Evolutionary conservation across 441 rosid species (phyloP).

Genomic region (Gossypium gossypioides): DNA sequence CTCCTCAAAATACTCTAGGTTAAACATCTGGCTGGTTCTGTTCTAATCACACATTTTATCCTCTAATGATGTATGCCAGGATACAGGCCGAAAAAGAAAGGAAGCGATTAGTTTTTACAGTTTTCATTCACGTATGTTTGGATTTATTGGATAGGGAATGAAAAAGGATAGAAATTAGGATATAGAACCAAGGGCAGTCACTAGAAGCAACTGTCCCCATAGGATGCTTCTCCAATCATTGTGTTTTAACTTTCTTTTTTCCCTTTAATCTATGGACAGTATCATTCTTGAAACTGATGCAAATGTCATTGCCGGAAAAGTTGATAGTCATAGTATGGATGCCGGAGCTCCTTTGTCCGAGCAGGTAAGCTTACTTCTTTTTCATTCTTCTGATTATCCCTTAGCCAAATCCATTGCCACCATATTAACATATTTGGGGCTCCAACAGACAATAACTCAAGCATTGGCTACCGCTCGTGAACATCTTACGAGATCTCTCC

Average conservation of each 20-base stretch:
- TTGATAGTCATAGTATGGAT: slow-evolving; percentile 66
- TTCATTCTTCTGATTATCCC: neutral
- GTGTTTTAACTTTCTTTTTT: neutral
- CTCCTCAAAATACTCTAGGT: neutral
- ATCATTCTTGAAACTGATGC: slow-evolving; percentile 79
- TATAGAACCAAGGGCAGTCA: neutral
- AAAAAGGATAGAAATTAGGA: neutral
- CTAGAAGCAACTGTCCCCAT: neutral
- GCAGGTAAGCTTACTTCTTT: slow-evolving; percentile 40
- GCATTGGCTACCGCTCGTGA: slow-evolving; percentile 86
- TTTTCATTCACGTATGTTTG: neutral
- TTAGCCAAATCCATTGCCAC: neutral
- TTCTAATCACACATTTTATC: neutral
- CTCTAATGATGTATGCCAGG: neutral
- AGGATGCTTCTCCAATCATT: neutral
- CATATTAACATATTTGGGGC: neutral
- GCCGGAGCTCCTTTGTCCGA: slow-evolving; percentile 76
- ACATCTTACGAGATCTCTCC: slow-evolving; percentile 74
- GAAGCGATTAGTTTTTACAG: neutral
- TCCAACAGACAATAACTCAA: slow-evolving; percentile 65
- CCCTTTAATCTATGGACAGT: slow-evolving; percentile 27
- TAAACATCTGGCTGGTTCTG: neutral
- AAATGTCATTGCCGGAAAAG: slow-evolving; percentile 73
- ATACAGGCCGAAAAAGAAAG: neutral
- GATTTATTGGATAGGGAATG: neutral